Percentiles rank a stretch among this genome's conserved stretches.
Evolutionary conservation across 352 stramenopile species (phyloP).

Genomic region (Phytopythium montanum): DNA sequence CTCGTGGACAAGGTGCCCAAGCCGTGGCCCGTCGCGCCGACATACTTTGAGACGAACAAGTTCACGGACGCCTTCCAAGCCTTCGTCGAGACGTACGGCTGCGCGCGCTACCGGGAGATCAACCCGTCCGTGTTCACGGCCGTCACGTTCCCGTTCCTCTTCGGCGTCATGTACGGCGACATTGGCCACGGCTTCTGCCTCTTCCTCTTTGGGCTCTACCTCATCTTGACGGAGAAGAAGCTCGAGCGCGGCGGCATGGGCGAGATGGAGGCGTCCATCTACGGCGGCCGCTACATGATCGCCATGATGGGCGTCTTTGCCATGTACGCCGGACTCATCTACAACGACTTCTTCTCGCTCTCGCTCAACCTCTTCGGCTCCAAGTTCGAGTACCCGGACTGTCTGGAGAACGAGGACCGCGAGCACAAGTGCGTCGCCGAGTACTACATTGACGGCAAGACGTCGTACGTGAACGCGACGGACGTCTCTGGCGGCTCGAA

Average conservation of each 20-base stretch:
- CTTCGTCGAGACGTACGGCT: conserved; percentile 99
- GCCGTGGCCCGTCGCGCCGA: conserved; percentile 95
- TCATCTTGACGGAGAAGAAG: conserved; percentile 93
- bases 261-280: conserved; percentile 92
- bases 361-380: conserved; percentile 96
- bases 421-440: conserved; percentile 64
- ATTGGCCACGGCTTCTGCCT: conserved; percentile 97
- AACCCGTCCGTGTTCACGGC: conserved; percentile 99
- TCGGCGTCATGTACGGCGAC: conserved; percentile 99
- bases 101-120: conserved; percentile 97
- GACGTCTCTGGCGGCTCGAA: conserved; percentile 74
- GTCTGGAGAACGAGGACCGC: conserved; percentile 45
- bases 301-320: conserved; percentile 98
- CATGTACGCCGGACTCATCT: conserved; percentile 98
- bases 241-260: conserved; percentile 79
- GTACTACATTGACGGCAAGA: conserved; percentile 72
- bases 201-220: conserved; percentile 91
- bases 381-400: conserved; percentile 90
- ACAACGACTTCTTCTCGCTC: conserved; percentile 99
- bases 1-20: conserved; percentile 93
- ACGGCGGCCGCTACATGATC: conserved; percentile 97
- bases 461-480: conserved; percentile 72
- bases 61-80: conserved; percentile 98
- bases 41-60: conserved; percentile 99
- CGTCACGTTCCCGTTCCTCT: conserved; percentile 99